A percentile compares a stretch with the other conserved stretches of the same genome.
Evolutionary conservation across 805 yeast species (phyloP).

Genomic region (Ogataea trehaloabstinens): DNA sequence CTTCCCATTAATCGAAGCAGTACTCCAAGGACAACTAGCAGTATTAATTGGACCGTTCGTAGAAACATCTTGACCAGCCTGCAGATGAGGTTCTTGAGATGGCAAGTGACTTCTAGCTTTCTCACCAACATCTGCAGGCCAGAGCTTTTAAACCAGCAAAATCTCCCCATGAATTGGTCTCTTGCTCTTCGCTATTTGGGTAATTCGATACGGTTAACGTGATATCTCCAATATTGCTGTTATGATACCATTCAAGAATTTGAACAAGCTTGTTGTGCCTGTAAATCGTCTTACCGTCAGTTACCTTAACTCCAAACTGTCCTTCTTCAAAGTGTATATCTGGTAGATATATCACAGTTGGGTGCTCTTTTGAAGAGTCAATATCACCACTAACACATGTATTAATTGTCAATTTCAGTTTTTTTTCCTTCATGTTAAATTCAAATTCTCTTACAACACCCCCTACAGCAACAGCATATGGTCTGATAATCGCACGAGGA

Average conservation of each 20-base stretch:
- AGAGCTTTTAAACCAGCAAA: conserved; percentile 28
- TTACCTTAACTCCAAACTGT: conserved; percentile 46
- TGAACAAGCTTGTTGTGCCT: conserved; percentile 51
- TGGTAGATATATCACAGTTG: conserved; percentile 71
- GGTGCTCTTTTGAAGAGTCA: conserved; percentile 19
- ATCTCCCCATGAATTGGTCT: conserved; percentile 8
- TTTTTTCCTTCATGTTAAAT: conserved; percentile 52
- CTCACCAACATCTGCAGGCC: conserved; percentile 33
- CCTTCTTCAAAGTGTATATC: conserved; percentile 62
- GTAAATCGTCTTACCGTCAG: conserved; percentile 50
- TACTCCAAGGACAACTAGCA: conserved; percentile 14
- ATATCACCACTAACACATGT: conserved; percentile 18
- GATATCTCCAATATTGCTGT: conserved; percentile 23
- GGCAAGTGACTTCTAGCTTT: conserved; percentile 9
- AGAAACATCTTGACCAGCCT: conserved; percentile 27
- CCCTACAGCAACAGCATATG: conserved; percentile 62
- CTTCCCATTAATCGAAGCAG: conserved; percentile 11
- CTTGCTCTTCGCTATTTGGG: conserved; percentile 7
- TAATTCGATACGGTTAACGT: conserved; percentile 18
- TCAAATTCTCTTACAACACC: conserved; percentile 57
- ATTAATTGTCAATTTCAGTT: conserved; percentile 48
- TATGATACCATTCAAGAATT: conserved; percentile 71
- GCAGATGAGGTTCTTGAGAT: conserved; percentile 23
- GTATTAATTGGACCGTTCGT: conserved; percentile 14
- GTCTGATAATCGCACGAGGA: conserved; percentile 70